Evolutionary conservation across 2,329 filamentous ascomycete genomes (phyloP), one percentile per base, ranked within the genome.

Genomic region (Penicillium glabrum): DNA sequence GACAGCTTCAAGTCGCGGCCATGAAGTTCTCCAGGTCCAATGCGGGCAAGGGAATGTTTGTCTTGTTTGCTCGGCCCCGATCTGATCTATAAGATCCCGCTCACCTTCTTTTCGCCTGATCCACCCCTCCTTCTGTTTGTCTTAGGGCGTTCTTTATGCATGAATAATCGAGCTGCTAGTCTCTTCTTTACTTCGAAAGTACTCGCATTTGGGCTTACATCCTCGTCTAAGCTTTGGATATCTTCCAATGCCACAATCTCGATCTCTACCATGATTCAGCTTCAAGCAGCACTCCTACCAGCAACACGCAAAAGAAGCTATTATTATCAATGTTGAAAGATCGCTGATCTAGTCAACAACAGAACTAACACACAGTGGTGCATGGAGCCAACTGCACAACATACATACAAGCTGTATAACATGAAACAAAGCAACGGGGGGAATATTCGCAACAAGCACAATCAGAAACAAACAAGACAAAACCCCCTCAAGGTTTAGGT

Each of bases 391-490:
- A 23, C 10, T 41, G 19, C 39, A 14, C 19, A 48, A 48, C 23
- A 29, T 31, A 45, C 48, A 41, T 55, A 48, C 54, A 62, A 37
- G 41, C 54, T 46, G 53, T 53, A 47, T 48, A 54, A 57, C 50
- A 35, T 43, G 26, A 54, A 39, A 51, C 16, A 35, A 47, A 43
- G 45, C 47, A 45, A 51, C 47, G 53, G 59, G 60, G 60, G 61
- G 61, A 56, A 65, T 62, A 63, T 56, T 53, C 43, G 41, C 50
- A 45, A 43, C 48, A 43, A 51, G 39, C 19, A 41, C n/a, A 41
- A 41, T 13, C 11, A 13, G 5, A 48, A 11, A 29, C 26, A 53
- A 50, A 56, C 29, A 26, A 44, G 54, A 51, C 31, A 49, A 54
- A 19, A 31, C 35, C 24, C 33, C n/a, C 37, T 10, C 21, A n/a